Conservation (phyloP, 306 rosid species). For the Vigna trinervia region DNA sequence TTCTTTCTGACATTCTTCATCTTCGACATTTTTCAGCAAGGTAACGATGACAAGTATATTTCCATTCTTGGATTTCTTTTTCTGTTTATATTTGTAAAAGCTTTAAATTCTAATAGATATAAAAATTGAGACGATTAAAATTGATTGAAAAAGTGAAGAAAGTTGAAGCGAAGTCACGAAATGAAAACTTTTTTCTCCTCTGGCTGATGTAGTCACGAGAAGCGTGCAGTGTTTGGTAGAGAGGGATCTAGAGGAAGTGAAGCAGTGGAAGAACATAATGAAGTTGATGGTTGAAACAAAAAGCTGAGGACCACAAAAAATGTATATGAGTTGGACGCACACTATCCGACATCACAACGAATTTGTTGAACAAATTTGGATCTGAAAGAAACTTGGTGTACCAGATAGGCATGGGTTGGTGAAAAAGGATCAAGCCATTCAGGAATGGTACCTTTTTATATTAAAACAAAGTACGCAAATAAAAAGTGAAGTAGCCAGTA, state of each 20-base stretch:
- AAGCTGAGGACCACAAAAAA: constrained; percentile 25
- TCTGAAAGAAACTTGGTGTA: constrained; percentile 7
- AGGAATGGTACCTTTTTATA: background rate
- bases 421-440: constrained; percentile 22
- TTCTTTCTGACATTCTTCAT: no score
- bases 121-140: background rate
- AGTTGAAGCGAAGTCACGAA: constrained; percentile 18
- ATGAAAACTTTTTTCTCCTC: constrained; percentile 8
- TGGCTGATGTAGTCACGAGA: constrained; percentile 41
- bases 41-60: no score
- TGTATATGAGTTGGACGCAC: constrained; percentile 31
- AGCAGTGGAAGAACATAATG: constrained; percentile 25
- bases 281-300: constrained; percentile 24
- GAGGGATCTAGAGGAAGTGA: constrained; percentile 24
- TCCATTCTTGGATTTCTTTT: background rate
- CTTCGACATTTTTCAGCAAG: background rate
- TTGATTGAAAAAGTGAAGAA: background rate
- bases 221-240: constrained; percentile 6
- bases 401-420: constrained; percentile 23
- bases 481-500: no score
- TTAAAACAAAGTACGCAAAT: no score
- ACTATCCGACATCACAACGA: background rate
- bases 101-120: background rate
- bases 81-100: background rate
- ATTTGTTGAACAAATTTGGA: constrained; percentile 14